Evolutionary conservation across 805 yeast species (phyloP).

Genomic region (Ogataea chonburiensis): DNA sequence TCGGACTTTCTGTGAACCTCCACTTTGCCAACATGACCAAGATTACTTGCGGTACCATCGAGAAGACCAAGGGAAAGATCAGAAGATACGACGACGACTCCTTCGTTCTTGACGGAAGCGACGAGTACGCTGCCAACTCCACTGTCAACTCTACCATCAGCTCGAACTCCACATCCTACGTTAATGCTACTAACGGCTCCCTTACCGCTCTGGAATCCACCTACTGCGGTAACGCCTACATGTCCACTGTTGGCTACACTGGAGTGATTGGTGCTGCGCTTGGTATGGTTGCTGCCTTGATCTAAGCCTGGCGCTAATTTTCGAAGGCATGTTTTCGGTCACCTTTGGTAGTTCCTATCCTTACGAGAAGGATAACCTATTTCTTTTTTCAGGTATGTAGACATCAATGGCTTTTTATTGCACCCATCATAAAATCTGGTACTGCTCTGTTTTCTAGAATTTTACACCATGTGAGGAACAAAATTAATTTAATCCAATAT

Average conservation of each 20-base stretch:
- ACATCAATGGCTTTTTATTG: slow-evolving; percentile 3
- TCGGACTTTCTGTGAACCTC: slow-evolving; percentile 55
- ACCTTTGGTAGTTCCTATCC: slow-evolving; percentile 5
- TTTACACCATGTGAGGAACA: too few relatives aligned
- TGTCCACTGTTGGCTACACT: slow-evolving; percentile 13
- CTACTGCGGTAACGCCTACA: slow-evolving; percentile 24
- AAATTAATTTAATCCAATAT: too few relatives aligned
- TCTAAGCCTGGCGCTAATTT: slow-evolving; percentile 12
- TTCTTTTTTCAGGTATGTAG: slow-evolving; percentile 13
- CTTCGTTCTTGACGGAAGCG: slow-evolving; percentile 14
- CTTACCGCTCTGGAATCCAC: slow-evolving; percentile 20
- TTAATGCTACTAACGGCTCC: slow-evolving; percentile 19
- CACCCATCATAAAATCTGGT: neutral
- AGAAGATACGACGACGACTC: slow-evolving; percentile 25
- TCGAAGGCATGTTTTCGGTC: slow-evolving; percentile 2
- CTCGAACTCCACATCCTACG: slow-evolving; percentile 5
- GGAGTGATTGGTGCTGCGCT: slow-evolving; percentile 24
- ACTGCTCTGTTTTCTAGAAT: neutral
- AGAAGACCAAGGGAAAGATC: slow-evolving; percentile 31
- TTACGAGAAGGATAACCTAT: slow-evolving; percentile 14
- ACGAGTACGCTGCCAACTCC: slow-evolving; percentile 9
- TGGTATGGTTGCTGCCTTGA: slow-evolving; percentile 27
- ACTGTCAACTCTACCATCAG: slow-evolving; percentile 11
- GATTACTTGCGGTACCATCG: slow-evolving; percentile 64
- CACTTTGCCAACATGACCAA: slow-evolving; percentile 55